phyloP scores from a whole-genome alignment of 2,329 filamentous ascomycete species.

The Colletotrichum truncatum region DNA sequence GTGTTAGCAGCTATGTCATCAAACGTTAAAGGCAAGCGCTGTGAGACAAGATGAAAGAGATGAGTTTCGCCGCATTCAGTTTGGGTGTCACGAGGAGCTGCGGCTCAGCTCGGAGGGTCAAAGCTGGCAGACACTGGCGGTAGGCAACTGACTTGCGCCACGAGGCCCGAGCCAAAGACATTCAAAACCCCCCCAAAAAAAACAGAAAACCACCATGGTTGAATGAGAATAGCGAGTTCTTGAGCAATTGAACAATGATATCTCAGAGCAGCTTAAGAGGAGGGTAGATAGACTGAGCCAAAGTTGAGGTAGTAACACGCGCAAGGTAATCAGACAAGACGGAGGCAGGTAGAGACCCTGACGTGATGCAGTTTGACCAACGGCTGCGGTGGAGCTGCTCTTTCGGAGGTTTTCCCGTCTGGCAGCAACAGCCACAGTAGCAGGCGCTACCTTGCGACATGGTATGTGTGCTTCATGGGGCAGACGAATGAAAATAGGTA shows the following conservation, averaged over 20 bases:
- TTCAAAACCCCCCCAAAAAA: slow-evolving; percentile 11
- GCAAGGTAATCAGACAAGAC: background rate
- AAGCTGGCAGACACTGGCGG: slow-evolving; percentile 22
- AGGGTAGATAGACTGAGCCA: background rate
- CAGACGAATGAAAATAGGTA: slow-evolving; percentile 12
- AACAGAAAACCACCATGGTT: slow-evolving; percentile 27
- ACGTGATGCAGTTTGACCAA: background rate
- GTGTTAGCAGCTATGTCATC: slow-evolving; percentile 26
- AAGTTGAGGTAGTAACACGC: background rate
- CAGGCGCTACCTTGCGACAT: slow-evolving; percentile 17
- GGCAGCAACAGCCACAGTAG: slow-evolving; percentile 13
- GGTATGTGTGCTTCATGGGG: slow-evolving; percentile 12
- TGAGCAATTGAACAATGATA: background rate
- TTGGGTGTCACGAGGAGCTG: slow-evolving; percentile 25
- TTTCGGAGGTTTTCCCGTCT: slow-evolving; percentile 14
- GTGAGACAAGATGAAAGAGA: slow-evolving; percentile 29
- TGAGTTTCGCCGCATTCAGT: slow-evolving; percentile 28
- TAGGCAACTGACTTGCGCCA: slow-evolving; percentile 15
- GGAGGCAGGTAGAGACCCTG: slow-evolving; percentile 5
- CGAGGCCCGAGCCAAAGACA: slow-evolving; percentile 21
- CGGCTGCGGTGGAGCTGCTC: slow-evolving; percentile 2
- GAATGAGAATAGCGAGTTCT: slow-evolving; percentile 29
- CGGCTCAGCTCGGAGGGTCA: slow-evolving; percentile 22
- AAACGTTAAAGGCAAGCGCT: slow-evolving; percentile 30
- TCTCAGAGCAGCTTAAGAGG: background rate